These are phyloP conservation scores for Thelonectria discophora DNA, from an alignment of 2,329 filamentous ascomycete species.

Conservation along the genomic window DNA sequence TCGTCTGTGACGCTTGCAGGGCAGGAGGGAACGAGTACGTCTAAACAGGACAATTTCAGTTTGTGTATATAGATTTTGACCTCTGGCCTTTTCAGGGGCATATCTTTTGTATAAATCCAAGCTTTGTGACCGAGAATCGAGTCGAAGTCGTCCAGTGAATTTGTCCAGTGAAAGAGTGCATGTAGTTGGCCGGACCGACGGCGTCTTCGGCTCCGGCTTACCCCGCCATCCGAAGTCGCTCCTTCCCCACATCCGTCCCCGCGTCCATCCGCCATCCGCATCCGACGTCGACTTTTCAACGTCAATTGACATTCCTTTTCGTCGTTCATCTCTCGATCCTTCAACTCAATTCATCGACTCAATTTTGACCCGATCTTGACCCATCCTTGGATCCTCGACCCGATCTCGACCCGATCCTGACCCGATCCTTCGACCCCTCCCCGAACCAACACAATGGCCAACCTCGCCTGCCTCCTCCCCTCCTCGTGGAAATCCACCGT, in stretches of 20 bases:
- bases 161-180: no score
- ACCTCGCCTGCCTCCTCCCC: conserved; percentile 76
- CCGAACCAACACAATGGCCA: conserved; percentile 48
- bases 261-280: conserved; percentile 8
- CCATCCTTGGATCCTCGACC: conserved; percentile 17
- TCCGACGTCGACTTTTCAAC: background rate
- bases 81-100: conserved; percentile 33
- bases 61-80: conserved; percentile 41
- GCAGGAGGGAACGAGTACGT: conserved; percentile 25
- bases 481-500: conserved; percentile 84
- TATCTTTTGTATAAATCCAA: conserved; percentile 39
- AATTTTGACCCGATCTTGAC: background rate
- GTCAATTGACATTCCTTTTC: background rate
- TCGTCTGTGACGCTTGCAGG: conserved; percentile 26
- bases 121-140: background rate
- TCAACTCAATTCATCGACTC: no score
- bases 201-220: background rate
- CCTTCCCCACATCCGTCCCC: conserved; percentile 12
- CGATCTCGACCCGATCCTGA: background rate
- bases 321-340: background rate
- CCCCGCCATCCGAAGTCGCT: conserved; percentile 17
- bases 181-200: background rate
- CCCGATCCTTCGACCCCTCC: conserved; percentile 29
- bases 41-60: conserved; percentile 36
- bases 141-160: background rate